Conservation (phyloP, 805 yeast genomes). For the Teunomyces cretensis region DNA sequence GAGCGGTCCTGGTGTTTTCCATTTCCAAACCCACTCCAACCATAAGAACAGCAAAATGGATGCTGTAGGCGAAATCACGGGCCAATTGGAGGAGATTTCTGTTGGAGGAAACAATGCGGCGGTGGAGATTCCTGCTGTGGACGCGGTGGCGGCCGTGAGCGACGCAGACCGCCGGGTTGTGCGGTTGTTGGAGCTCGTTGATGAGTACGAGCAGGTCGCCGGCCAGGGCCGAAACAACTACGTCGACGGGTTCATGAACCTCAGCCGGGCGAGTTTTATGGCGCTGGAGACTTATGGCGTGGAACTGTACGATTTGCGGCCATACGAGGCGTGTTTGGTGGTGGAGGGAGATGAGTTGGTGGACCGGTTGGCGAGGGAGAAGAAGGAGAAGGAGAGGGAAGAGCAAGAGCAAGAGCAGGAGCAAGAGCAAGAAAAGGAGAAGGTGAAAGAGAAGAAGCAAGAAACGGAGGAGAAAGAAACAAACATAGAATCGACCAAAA, state of each 20-base stretch:
- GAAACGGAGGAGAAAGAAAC: constrained; percentile 1
- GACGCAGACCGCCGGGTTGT: neutral
- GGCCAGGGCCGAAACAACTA: constrained; percentile 20
- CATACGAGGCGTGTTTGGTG: constrained; percentile 20
- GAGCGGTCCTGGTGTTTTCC: no score
- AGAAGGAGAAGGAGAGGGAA: constrained; percentile 1
- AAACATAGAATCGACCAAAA: constrained; percentile 3
- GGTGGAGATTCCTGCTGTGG: neutral
- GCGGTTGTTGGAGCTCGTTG: constrained; percentile 28
- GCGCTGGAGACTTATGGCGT: constrained; percentile 33
- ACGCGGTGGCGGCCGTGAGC: neutral
- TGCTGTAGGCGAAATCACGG: constrained; percentile 3
- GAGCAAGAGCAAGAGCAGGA: neutral
- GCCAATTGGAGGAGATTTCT: constrained; percentile 10
- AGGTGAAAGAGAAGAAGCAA: constrained; percentile 4
- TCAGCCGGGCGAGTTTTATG: constrained; percentile 48
- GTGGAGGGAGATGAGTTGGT: constrained; percentile 1
- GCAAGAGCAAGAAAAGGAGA: constrained; percentile 5
- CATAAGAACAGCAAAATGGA: no score
- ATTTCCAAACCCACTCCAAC: no score
- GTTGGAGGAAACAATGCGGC: neutral
- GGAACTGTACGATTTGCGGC: constrained; percentile 42
- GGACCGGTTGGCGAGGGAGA: constrained; percentile 4
- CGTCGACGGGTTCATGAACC: constrained; percentile 36
- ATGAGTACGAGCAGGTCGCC: constrained; percentile 30